phyloP scores from a whole-genome alignment of 2,329 filamentous ascomycete species.

The Sphaerostilbella broomeana region DNA sequence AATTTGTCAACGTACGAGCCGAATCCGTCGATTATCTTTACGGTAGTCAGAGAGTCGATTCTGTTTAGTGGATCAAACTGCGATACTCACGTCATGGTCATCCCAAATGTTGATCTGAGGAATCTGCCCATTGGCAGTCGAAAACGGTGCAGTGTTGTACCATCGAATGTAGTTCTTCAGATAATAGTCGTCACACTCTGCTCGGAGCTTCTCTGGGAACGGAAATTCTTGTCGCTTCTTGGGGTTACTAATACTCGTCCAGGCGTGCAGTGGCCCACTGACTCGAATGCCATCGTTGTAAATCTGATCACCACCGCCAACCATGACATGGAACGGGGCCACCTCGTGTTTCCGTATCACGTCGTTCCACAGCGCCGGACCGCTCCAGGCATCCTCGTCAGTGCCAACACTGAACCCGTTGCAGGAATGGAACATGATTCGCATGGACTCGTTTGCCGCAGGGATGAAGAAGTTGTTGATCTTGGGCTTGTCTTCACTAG shows the following conservation, averaged over 20 bases:
- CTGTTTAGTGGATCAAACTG: too few relatives aligned
- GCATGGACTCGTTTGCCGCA: conserved; percentile 78
- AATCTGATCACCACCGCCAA: conserved; percentile 91
- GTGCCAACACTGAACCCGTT: conserved; percentile 92
- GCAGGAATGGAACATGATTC: conserved; percentile 97
- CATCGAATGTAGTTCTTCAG: conserved; percentile 79
- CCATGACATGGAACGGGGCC: conserved; percentile 87
- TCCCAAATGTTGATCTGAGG: conserved; percentile 98
- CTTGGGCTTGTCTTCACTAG: conserved; percentile 47
- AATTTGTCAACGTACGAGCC: conserved; percentile 92
- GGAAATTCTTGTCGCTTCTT: conserved; percentile 71
- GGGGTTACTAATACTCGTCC: conserved; percentile 79
- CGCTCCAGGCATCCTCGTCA: conserved; percentile 78
- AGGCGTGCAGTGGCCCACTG: conserved; percentile 69
- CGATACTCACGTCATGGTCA: conserved; percentile 68
- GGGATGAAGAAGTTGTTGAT: conserved; percentile 79
- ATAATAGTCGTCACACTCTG: conserved; percentile 84
- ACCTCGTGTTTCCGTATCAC: conserved; percentile 75
- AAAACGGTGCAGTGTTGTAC: conserved; percentile 82
- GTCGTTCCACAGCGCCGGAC: conserved; percentile 92
- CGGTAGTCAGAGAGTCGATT: conserved; percentile 34
- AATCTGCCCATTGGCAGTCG: conserved; percentile 81
- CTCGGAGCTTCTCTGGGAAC: conserved; percentile 72
- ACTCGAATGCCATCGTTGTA: conserved; percentile 94
- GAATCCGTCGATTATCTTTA: conserved; percentile 80